Evolutionary conservation across 1,284 basidiomycete species (phyloP).

Genomic region (Coniferiporia sulphurascens): DNA sequence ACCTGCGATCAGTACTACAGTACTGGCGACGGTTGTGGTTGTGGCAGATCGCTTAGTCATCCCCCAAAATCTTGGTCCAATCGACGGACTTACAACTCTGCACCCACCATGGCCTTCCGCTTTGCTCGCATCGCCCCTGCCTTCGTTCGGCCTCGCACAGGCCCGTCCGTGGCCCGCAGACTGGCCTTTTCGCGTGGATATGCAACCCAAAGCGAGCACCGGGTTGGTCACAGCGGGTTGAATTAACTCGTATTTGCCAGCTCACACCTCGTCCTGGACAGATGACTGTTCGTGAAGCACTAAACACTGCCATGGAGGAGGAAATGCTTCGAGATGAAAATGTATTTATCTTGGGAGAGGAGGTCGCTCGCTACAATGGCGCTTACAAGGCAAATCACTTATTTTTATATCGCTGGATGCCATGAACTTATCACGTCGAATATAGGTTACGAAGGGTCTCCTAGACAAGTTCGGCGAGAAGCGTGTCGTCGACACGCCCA

Average conservation of each 20-base stretch:
- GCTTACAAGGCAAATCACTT: constrained; percentile 84
- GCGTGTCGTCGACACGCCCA: constrained; percentile 96
- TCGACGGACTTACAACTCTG: constrained; percentile 10
- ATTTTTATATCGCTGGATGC: constrained; percentile 4
- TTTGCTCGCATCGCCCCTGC: constrained; percentile 61
- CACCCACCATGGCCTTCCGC: constrained; percentile 55
- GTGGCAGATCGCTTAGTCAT: background rate
- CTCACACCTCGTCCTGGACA: constrained; percentile 29
- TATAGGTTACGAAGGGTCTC: constrained; percentile 91
- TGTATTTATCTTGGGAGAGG: constrained; percentile 96
- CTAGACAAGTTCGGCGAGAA: constrained; percentile 99
- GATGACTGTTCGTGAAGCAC: constrained; percentile 98
- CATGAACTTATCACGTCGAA: constrained; percentile 11
- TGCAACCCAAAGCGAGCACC: constrained; percentile 57
- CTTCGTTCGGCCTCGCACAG: constrained; percentile 39
- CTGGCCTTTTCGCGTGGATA: constrained; percentile 49
- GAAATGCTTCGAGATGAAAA: constrained; percentile 97
- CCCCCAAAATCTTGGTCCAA: constrained; percentile 3
- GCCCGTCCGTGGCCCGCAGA: constrained; percentile 35
- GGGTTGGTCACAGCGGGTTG: constrained; percentile 34
- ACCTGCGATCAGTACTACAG: no score
- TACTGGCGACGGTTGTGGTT: no score
- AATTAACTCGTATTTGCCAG: constrained; percentile 18
- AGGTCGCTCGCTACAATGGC: constrained; percentile 98
- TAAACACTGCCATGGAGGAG: constrained; percentile 99